A percentile compares a stretch with the other conserved stretches of the same genome.
These are phyloP conservation scores for Yueomyces sp. DNA, from an alignment of 805 yeast species.

Conservation along the genomic window DNA sequence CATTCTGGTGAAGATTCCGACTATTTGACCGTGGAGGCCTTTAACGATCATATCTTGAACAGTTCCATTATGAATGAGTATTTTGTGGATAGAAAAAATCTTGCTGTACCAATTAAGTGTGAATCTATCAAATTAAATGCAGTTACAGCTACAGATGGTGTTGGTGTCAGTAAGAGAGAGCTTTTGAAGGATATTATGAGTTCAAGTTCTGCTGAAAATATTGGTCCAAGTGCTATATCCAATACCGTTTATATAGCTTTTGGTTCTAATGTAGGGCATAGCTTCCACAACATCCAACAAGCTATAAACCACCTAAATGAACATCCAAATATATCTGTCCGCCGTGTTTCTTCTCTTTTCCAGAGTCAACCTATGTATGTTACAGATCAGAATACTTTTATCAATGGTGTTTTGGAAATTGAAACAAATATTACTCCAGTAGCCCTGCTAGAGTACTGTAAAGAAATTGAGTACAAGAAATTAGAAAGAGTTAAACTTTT, in stretches of 20 bases:
- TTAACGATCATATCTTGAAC: conserved; percentile 54
- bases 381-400: conserved; percentile 63
- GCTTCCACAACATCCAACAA: conserved; percentile 40
- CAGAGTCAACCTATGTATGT: conserved; percentile 89
- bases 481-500: conserved; percentile 61
- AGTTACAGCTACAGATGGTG: conserved; percentile 72
- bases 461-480: conserved; percentile 63
- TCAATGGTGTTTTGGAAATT: conserved; percentile 69
- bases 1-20: conserved; percentile 61
- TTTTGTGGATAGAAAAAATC: conserved; percentile 27
- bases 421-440: conserved; percentile 52
- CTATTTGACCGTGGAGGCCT: conserved; percentile 88
- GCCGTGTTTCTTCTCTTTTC: conserved; percentile 63
- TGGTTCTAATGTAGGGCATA: conserved; percentile 80
- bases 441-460: conserved; percentile 46
- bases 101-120: conserved; percentile 30
- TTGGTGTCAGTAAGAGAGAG: conserved; percentile 49
- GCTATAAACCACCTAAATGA: conserved; percentile 35
- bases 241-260: conserved; percentile 60
- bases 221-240: conserved; percentile 1
- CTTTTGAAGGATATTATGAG: background rate
- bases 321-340: conserved; percentile 31
- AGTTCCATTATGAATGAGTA: conserved; percentile 35
- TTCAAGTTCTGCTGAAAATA: background rate
- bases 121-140: conserved; percentile 81